Base-by-base conservation (phyloP, 2,329 filamentous ascomycete genomes). In the Arthroderma uncinatum region DNA sequence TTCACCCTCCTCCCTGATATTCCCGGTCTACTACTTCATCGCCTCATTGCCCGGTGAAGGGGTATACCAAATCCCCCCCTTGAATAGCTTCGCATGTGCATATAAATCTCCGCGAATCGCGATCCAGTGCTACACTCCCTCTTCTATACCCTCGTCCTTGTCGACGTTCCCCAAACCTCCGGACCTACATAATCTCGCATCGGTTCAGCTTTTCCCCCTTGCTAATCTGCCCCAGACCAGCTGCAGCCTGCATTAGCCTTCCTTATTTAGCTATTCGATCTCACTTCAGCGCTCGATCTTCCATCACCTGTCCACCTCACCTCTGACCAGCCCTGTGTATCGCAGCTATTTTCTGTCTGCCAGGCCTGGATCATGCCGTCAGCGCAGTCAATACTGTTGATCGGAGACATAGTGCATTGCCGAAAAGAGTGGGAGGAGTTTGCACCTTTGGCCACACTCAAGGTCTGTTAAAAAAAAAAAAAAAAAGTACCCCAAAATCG, bases 391-490 rank as follows among this genome's bases (percentile, higher is more conserved):
- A 72, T 73, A 47, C 69, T 77, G n/a, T 65, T 77, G 55, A 76
- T 77, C 59, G 74, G 74, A 48, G 67, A 63, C 12, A 72, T 76
- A 60, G 67, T 65, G 37, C 74, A 76, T 57, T 67, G 72, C 55
- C 67, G 70, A 40, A 68, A 70, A 56, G 72, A 76, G 61, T 76
- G 74, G 74, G 65, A 73, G 60, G 66, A 65, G 21, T 64, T 75
- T 8, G 69, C 72, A 7, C 73, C 70, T 0, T 64, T 73, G 21
- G 65, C 73, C 57, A 71, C 63, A 1, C 67, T 76, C 48, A 74
- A 76, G 67, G 73, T 74, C 60, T 53, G 61, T 52, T 16, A 9
- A 19, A 23, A 42, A 6, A 19, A 9, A n/a, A n/a, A 6, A 8
- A 21, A 39, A 16, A 30, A 48, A 53, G 53, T 42, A n/a, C n/a